Conservation (phyloP, 108 stramenopile genomes). For the Fistulifera solaris region DNA sequence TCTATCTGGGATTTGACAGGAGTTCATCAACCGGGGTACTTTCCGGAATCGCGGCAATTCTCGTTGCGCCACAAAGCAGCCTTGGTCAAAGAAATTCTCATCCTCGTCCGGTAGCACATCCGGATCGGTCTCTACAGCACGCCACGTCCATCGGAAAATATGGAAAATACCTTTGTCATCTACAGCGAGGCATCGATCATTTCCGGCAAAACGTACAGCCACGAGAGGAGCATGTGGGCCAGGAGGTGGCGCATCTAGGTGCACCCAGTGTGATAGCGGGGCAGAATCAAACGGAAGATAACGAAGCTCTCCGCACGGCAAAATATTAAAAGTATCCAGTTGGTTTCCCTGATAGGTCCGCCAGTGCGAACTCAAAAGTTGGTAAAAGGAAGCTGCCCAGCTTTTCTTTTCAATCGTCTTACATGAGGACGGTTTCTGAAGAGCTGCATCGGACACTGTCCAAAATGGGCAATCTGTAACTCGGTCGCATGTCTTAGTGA, state of each 20-base stretch:
- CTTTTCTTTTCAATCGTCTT: not conserved
- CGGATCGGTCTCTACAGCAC: constrained; percentile 14
- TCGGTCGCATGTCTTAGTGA: constrained; percentile 81
- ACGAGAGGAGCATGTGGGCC: constrained; percentile 78
- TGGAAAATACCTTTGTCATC: constrained; percentile 84
- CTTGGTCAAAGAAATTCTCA: constrained; percentile 38
- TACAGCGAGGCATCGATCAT: constrained; percentile 79
- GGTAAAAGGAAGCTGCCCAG: constrained; percentile 14
- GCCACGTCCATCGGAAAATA: constrained; percentile 87
- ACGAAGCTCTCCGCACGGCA: constrained; percentile 21
- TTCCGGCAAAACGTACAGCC: constrained; percentile 58
- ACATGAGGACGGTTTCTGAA: constrained; percentile 28
- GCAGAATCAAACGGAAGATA: constrained; percentile 76
- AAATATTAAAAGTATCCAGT: not conserved
- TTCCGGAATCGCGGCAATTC: constrained; percentile 77
- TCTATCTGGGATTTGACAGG: constrained; percentile 12
- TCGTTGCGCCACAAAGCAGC: constrained; percentile 81
- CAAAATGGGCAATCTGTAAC: constrained; percentile 96
- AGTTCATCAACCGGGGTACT: constrained; percentile 66
- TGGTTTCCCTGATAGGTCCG: constrained; percentile 12
- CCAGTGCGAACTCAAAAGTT: constrained; percentile 37
- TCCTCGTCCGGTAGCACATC: constrained; percentile 35
- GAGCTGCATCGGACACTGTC: constrained; percentile 95
- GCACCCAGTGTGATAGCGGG: constrained; percentile 82
- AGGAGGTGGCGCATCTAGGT: constrained; percentile 80